Conservation (phyloP, 805 yeast genomes). For the Candida tallmaniae region DNA sequence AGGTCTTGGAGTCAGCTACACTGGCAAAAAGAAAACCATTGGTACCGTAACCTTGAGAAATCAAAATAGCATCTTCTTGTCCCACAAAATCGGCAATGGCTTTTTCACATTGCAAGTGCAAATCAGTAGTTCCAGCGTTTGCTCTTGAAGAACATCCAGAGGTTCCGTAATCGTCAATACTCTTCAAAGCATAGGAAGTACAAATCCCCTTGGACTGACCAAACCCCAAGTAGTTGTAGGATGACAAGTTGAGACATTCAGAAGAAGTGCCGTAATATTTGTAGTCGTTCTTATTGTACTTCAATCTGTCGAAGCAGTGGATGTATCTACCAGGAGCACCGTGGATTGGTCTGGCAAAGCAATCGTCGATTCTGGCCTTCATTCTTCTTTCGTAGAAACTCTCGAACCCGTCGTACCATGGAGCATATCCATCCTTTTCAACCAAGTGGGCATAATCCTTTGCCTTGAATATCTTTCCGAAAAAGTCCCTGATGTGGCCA, state of each 20-base stretch:
- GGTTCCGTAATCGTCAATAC: constrained; percentile 68
- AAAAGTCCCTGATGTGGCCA: constrained; percentile 88
- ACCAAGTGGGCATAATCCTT: constrained; percentile 60
- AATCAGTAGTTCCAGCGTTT: constrained; percentile 67
- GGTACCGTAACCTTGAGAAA: constrained; percentile 95
- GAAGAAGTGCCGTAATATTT: constrained; percentile 71
- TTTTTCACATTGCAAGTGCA: constrained; percentile 70
- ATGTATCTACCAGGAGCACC: constrained; percentile 96
- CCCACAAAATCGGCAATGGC: constrained; percentile 84
- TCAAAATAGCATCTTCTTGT: constrained; percentile 79
- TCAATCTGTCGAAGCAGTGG: constrained; percentile 71
- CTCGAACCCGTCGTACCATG: constrained; percentile 92
- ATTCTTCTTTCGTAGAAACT: constrained; percentile 89
- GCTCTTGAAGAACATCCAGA: constrained; percentile 76
- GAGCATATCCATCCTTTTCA: constrained; percentile 88
- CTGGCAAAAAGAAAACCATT: constrained; percentile 85
- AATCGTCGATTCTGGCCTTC: constrained; percentile 87
- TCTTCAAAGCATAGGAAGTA: constrained; percentile 67
- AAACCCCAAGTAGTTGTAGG: constrained; percentile 94
- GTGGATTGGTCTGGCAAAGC: constrained; percentile 92
- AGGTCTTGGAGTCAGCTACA: constrained; percentile 78
- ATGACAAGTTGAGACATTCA: constrained; percentile 78
- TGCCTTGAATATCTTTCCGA: constrained; percentile 71
- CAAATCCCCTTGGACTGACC: constrained; percentile 94
- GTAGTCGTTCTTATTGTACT: constrained; percentile 60